Conservation (phyloP, 2,329 filamentous ascomycete species). For the Seiridium cupressi region DNA sequence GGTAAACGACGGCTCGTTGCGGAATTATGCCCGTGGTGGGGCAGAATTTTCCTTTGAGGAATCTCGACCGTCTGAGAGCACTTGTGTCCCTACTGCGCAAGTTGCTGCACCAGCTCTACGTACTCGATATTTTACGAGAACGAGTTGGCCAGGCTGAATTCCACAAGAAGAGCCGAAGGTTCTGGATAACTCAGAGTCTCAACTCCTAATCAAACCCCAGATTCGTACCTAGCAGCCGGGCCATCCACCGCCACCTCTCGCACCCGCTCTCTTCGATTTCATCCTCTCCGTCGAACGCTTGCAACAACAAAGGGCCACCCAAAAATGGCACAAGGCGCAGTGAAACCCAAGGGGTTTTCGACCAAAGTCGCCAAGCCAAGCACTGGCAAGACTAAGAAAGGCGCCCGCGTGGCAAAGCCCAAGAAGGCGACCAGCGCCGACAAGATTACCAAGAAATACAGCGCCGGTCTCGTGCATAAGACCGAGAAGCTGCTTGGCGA, state of each 20-base stretch:
- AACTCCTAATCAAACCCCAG: too few relatives aligned
- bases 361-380: conserved; percentile 38
- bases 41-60: background rate
- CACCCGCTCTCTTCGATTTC: background rate
- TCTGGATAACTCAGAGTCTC: too few relatives aligned
- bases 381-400: conserved; percentile 41
- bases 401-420: conserved; percentile 27
- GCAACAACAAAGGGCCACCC: background rate
- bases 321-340: conserved; percentile 4
- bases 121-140: background rate
- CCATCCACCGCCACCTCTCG: too few relatives aligned
- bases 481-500: conserved; percentile 60
- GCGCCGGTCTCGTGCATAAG: conserved; percentile 50
- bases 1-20: background rate
- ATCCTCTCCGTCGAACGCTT: background rate
- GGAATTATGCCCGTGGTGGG: background rate
- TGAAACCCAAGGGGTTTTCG: background rate
- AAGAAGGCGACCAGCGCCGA: conserved; percentile 37
- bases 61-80: background rate
- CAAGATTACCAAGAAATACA: conserved; percentile 54
- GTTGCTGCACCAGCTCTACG: too few relatives aligned
- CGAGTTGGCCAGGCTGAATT: too few relatives aligned
- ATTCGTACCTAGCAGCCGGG: too few relatives aligned
- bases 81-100: background rate
- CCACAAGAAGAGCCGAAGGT: too few relatives aligned